Conservation (phyloP, 345 rosid genomes). For the Camelina laxa region DNA sequence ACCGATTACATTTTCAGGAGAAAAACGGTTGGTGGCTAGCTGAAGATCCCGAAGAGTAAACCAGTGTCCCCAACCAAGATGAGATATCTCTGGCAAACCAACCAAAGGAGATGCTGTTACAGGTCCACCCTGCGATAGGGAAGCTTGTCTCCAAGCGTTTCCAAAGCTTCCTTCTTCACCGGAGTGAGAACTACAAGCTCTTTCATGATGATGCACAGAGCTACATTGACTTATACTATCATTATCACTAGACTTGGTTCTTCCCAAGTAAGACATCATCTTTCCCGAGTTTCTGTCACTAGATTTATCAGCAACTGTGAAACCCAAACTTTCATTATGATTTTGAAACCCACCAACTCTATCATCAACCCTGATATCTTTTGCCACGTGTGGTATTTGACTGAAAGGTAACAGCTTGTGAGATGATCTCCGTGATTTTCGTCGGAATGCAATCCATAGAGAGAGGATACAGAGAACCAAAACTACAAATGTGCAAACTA, state of each 20-base stretch:
- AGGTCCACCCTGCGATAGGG: constrained; percentile 66
- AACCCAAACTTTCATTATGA: constrained; percentile 49
- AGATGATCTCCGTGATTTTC: constrained; percentile 59
- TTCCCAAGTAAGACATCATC: constrained; percentile 60
- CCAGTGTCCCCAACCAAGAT: constrained; percentile 99
- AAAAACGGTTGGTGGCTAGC: constrained; percentile 75
- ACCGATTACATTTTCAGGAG: constrained; percentile 82
- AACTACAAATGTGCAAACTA: constrained; percentile 65
- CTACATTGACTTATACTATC: constrained; percentile 88
- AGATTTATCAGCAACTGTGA: constrained; percentile 56
- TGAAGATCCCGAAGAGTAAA: constrained; percentile 96
- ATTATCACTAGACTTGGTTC: constrained; percentile 80
- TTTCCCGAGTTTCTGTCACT: constrained; percentile 65
- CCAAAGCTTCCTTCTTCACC: constrained; percentile 98
- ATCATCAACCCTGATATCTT: constrained; percentile 92
- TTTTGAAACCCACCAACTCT: constrained; percentile 63
- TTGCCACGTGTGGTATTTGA: constrained; percentile 80
- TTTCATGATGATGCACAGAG: constrained; percentile 72
- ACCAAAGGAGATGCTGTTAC: constrained; percentile 87
- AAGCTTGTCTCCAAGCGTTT: constrained; percentile 62
- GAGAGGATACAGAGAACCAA: constrained; percentile 74
- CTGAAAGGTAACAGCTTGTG: constrained; percentile 60
- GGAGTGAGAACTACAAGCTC: constrained; percentile 73
- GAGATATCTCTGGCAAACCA: constrained; percentile 93
- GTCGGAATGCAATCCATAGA: constrained; percentile 69